Evolutionary conservation across 768 basidiomycete genomes (phyloP), one percentile per base, ranked within the genome.

Genomic region (Rhizopogon roseolus): DNA sequence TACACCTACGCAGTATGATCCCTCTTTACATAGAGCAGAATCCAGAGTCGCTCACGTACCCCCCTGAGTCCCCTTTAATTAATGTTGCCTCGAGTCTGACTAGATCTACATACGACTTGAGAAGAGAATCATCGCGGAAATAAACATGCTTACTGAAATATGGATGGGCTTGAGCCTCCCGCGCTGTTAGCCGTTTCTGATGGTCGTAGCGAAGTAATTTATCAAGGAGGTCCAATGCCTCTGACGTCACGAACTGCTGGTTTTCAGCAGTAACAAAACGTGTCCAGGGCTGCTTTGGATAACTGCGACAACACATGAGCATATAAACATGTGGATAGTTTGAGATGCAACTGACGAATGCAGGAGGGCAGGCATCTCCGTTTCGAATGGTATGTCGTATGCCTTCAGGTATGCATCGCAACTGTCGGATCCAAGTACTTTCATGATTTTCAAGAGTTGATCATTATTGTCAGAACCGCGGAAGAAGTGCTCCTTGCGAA

Each of bases 401-500:
- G 72, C 71, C 60, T 77, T 75, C 61, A 84, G 65, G 64, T 86
- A 88, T 13, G 68, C 62, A 62, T 84, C 84, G 11, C 88, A 78
- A 61, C 77, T 76, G 54, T 85, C 85, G 0, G 86, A 87, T 7
- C 86, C 86, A 48, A 88, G 74, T 11, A 82, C 79, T 63, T 81
- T 83, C 61, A 84, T 70, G 49, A 88, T 87, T 67, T 80, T 85
- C 54, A 86, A 78, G 46, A 88, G 69, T 63, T 88, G 86, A 62
- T 88, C 86, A 57, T 85, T 79, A 60, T 88, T 88, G 66, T 88
- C 86, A 17, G 79, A 78, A 11, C 86, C 86, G 58, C 84, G 83
- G 71, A 88, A 88, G 67, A 88, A 86, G 58, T 85, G 86, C 60
- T 88, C 86, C 62, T 80, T 84, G 50, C 82, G 76, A 71, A 88